Percentiles rank a stretch among this genome's conserved stretches.
phyloP scores from a whole-genome alignment of 139 green algal genomes.

The Gonium pectorale region DNA sequence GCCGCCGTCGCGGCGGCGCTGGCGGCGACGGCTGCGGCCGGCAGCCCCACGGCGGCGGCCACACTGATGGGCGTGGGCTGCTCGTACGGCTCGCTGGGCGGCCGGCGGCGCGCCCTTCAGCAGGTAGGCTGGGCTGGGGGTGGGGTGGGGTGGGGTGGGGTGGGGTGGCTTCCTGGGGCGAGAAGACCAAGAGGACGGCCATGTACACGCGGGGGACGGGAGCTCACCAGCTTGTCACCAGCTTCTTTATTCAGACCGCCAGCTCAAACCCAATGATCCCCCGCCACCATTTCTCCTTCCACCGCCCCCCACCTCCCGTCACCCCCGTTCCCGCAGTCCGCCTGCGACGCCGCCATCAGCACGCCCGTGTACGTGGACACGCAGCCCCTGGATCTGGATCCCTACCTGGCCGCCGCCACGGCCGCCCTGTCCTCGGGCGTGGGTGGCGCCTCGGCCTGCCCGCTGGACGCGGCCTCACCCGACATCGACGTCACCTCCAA shows the following conservation, averaged over 20 bases:
- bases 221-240: too few species aligned
- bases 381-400: neutral
- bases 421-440: neutral
- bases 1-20: neutral
- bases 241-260: too few species aligned
- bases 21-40: neutral
- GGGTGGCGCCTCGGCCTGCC: neutral
- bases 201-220: too few species aligned
- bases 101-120: neutral
- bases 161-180: too few species aligned
- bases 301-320: too few species aligned
- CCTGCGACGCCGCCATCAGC: neutral
- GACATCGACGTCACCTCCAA: neutral
- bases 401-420: neutral
- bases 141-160: neutral
- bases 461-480: neutral
- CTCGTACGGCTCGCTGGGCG: neutral
- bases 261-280: too few species aligned
- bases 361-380: conserved; percentile 1
- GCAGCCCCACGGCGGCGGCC: neutral
- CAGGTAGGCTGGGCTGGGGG: neutral
- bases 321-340: too few species aligned
- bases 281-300: too few species aligned
- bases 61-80: neutral
- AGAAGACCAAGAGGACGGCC: too few species aligned